These are phyloP conservation scores for Candida easanensis DNA, from an alignment of 805 yeast genomes.

Conservation along the genomic window DNA sequence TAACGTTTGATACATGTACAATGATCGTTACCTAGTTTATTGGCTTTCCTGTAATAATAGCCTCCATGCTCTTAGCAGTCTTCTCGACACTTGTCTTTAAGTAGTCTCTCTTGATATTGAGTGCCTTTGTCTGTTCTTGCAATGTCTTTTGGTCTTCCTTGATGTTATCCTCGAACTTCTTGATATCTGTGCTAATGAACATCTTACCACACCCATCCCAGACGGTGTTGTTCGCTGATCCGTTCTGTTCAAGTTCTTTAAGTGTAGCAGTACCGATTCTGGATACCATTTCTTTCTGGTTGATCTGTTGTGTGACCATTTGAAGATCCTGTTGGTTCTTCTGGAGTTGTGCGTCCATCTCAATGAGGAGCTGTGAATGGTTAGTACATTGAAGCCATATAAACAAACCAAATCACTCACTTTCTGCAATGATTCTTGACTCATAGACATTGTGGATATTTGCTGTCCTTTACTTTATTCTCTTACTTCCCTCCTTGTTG, in stretches of 20 bases:
- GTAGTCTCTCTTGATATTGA: slow-evolving; percentile 68
- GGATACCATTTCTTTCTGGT: slow-evolving; percentile 13
- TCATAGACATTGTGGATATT: slow-evolving; percentile 36
- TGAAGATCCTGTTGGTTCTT: slow-evolving; percentile 58
- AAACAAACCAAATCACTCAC: too few relatives aligned
- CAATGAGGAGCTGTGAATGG: slow-evolving; percentile 44
- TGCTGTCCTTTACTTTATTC: not conserved
- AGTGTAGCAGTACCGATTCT: slow-evolving; percentile 38
- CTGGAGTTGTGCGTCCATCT: slow-evolving; percentile 64
- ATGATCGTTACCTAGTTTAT: too few relatives aligned
- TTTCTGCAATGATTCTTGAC: slow-evolving; percentile 44
- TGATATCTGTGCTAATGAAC: slow-evolving; percentile 45
- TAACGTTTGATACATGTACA: not conserved
- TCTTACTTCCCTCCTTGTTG: not conserved
- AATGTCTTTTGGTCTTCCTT: slow-evolving; percentile 50
- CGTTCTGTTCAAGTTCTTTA: slow-evolving; percentile 43
- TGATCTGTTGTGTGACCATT: slow-evolving; percentile 46
- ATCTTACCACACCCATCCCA: slow-evolving; percentile 89
- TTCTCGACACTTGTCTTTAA: slow-evolving; percentile 75
- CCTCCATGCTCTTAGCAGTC: slow-evolving; percentile 61
- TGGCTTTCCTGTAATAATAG: slow-evolving; percentile 27
- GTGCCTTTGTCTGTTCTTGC: slow-evolving; percentile 55
- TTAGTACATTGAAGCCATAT: not conserved
- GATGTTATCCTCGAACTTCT: slow-evolving; percentile 47
- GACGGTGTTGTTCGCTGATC: slow-evolving; percentile 46